Evolutionary conservation across 2,329 filamentous ascomycete species (phyloP), one percentile per base, ranked within the genome.

Genomic region (Alternaria triticina): DNA sequence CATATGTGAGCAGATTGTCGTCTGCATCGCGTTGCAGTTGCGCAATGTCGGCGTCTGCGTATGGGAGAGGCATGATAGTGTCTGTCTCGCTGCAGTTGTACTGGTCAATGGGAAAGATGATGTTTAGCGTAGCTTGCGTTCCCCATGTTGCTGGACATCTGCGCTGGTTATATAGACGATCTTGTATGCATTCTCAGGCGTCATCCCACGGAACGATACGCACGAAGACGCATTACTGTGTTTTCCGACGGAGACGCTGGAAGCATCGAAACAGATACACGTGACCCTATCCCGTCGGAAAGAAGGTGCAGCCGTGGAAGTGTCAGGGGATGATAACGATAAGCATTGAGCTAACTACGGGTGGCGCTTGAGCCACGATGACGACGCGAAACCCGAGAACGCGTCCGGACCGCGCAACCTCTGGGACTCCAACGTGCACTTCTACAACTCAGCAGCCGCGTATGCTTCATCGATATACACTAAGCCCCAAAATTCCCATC

Each of bases 1-100:
- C 70, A 22, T 72, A 73, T 1, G 67, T 66, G n/a, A 74, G 61
- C 15, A 73, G 54, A 28, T 61, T 67, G 4, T 72, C 59, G 23
- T 73, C 64, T 10, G 70, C 70, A 64, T 73, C 68, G 11, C 54
- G 63, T 54, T 72, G 68, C 17, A 74, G 66, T 51, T 72, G 66
- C 40, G 66, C 59, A 36, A 64, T 27, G 25, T 71, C 47, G 13
- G 66, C 44, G 10, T 57, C 57, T 17, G 72, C 64, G 46, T 73
- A 70, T 22, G 61, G 64, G n/a, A 65, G 60, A 54, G 65, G 47
- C 70, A 70, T 70, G 30, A 23, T 55, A 36, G 51, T 50, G 10
- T 47, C 17, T 33, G 9, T 51, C 12, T 51, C 27, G 30, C 27
- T 33, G 27, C 49, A 23, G 17, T 5, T 36, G 28, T 23, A 22